Base-by-base conservation (phyloP, 805 yeast species). In the Starmerella sp. region DNA sequence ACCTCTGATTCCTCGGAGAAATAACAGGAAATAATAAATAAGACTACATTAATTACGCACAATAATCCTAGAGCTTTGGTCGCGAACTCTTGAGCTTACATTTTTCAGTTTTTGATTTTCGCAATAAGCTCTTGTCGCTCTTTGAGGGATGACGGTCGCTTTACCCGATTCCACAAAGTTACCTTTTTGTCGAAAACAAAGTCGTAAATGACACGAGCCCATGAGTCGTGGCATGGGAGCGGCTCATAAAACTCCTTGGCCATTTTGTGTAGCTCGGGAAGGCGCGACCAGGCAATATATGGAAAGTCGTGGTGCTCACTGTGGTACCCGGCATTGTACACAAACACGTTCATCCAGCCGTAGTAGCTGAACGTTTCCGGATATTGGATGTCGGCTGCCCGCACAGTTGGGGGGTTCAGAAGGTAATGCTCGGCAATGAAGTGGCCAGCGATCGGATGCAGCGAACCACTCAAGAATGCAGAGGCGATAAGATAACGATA, bases 281-380 rank as follows among this genome's bases (percentile, higher is more conserved):
- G 72, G 58, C 81, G 79, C 0, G 93, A 78, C 97, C 97, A 89
- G 0, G 96, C 91, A 62, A 89, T 77, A 67, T 82, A 89, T 1
- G 97, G 97, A 75, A 89, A 89, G 71, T 89, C 97, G 66, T 89
- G 97, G 69, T 89, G 97, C 69, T 89, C 97, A 64, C 86, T 88
- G 69, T 89, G 97, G 66, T 86, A 81, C 2, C 97, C 97, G 8
- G 88, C 96, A 63, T 89, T 89, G 91, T 95, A 89, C 1, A 93
- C 86, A 60, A 90, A 71, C 41, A 75, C 56, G 65, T 89, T 89
- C 61, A 89, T 74, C 30, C 79, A 70, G 0, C 97, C 97, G 64
- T 89, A 89, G 70, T 89, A 89, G 7, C 95, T 84, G 66, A 82
- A 89, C 0, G 97, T 89, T 66, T 89, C 97, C 8, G 84, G 81